A percentile compares a stretch with the other conserved stretches of the same genome.
Conservation (phyloP, 1,139 yeast species). For the Yamadazyma trypodendri region DNA sequence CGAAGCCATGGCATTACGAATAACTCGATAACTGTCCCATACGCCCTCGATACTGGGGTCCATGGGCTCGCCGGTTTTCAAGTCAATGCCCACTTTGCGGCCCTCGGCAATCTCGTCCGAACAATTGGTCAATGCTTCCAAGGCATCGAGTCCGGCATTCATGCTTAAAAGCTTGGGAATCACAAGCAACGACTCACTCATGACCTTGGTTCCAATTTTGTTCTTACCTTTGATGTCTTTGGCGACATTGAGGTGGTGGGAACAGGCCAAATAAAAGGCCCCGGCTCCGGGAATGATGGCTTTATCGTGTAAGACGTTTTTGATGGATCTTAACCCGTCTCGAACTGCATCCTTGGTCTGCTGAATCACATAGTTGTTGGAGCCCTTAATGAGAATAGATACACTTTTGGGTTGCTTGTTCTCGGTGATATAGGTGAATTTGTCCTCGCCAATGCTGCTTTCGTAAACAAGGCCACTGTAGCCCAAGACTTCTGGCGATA, state of each 20-base stretch:
- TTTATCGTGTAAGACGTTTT: constrained; percentile 84
- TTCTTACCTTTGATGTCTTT: constrained; percentile 76
- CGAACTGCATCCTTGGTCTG: constrained; percentile 97
- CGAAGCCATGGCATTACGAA: constrained; percentile 87
- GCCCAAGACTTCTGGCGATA: constrained; percentile 82
- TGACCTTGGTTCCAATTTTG: constrained; percentile 89
- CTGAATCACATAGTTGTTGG: constrained; percentile 81
- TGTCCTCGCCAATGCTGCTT: constrained; percentile 93
- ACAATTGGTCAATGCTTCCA: constrained; percentile 84
- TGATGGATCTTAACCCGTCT: constrained; percentile 93
- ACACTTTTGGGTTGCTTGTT: constrained; percentile 90
- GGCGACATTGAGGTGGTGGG: constrained; percentile 59
- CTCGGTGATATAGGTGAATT: constrained; percentile 93
- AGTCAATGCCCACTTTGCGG: constrained; percentile 85
- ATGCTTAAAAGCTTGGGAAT: constrained; percentile 91
- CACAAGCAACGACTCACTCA: constrained; percentile 85
- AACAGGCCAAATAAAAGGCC: constrained; percentile 84
- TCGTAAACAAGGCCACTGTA: constrained; percentile 90
- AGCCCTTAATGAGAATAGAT: constrained; percentile 89
- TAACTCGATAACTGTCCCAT: constrained; percentile 93
- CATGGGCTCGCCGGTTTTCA: constrained; percentile 91
- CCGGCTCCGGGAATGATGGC: constrained; percentile 96
- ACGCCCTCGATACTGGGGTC: constrained; percentile 94
- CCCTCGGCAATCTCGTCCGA: constrained; percentile 88
- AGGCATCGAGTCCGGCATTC: constrained; percentile 91